These are phyloP conservation scores for Fraxinus xanthoxyloides DNA, from an alignment of 305 asterid species.

Conservation along the genomic window DNA sequence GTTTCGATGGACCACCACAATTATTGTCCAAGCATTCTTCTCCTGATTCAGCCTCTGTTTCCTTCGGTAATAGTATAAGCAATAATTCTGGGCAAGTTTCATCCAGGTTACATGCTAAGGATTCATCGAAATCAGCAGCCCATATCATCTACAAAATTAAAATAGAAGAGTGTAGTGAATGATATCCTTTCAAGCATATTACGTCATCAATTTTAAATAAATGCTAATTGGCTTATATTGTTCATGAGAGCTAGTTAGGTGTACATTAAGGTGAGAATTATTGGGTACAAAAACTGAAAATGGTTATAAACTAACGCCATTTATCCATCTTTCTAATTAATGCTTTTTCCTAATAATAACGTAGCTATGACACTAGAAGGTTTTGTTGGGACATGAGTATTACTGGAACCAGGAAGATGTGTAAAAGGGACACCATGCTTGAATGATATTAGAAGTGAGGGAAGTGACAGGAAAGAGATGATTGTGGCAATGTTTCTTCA, in stretches of 20 bases:
- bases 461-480: neutral
- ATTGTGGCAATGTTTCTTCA: neutral
- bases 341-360: neutral
- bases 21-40: conserved; percentile 51
- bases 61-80: conserved; percentile 60
- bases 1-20: conserved; percentile 40
- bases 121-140: conserved; percentile 96
- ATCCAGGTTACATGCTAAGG: conserved; percentile 59
- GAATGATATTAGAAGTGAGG: neutral
- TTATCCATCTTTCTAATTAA: neutral
- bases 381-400: neutral
- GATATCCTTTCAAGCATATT: neutral
- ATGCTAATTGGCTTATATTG: neutral
- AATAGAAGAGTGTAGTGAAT: neutral
- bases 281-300: neutral
- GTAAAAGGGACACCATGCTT: neutral
- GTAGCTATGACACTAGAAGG: neutral
- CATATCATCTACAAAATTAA: conserved; percentile 81
- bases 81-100: conserved; percentile 73
- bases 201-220: conserved; percentile 9
- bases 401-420: neutral
- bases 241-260: conserved; percentile 2
- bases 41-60: conserved; percentile 50
- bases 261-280: neutral
- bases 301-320: neutral